Evolutionary conservation across 2,329 filamentous ascomycete species (phyloP).

Genomic region (Fusarium robinianum): DNA sequence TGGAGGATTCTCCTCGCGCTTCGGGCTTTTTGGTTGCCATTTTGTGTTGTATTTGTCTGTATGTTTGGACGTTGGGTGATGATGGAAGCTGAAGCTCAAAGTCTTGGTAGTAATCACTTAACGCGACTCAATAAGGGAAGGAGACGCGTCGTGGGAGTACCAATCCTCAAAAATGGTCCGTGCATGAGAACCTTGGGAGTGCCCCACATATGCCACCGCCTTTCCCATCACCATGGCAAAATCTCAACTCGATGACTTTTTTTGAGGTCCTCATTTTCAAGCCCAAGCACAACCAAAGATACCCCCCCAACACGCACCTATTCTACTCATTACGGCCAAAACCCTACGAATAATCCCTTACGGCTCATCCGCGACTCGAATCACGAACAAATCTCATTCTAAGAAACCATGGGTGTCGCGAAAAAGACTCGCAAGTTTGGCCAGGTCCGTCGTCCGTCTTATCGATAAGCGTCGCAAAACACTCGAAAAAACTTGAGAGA

Average conservation of each 20-base stretch:
- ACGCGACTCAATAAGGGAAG: slow-evolving; percentile 41
- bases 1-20: slow-evolving; percentile 65
- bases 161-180: slow-evolving; percentile 29
- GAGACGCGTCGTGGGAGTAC: slow-evolving; percentile 41
- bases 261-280: slow-evolving; percentile 13
- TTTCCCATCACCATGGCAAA: slow-evolving; percentile 35
- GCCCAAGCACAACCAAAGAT: slow-evolving; percentile 6
- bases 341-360: slow-evolving; percentile 6
- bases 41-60: slow-evolving; percentile 18
- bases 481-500: slow-evolving; percentile 18
- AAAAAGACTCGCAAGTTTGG: slow-evolving; percentile 95
- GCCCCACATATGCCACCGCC: slow-evolving; percentile 37
- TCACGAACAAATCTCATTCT: background rate
- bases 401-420: slow-evolving; percentile 73
- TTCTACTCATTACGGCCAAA: slow-evolving; percentile 18
- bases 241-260: slow-evolving; percentile 36
- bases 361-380: background rate
- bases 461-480: slow-evolving; percentile 40
- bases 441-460: slow-evolving; percentile 48
- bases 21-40: slow-evolving; percentile 58
- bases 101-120: slow-evolving; percentile 39
- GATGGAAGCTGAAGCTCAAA: slow-evolving; percentile 29
- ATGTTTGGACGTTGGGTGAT: background rate
- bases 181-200: slow-evolving; percentile 22
- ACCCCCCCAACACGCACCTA: slow-evolving; percentile 9